Conservation (phyloP, 1,139 yeast genomes). For the Saccharomyces hybrid region DNA sequence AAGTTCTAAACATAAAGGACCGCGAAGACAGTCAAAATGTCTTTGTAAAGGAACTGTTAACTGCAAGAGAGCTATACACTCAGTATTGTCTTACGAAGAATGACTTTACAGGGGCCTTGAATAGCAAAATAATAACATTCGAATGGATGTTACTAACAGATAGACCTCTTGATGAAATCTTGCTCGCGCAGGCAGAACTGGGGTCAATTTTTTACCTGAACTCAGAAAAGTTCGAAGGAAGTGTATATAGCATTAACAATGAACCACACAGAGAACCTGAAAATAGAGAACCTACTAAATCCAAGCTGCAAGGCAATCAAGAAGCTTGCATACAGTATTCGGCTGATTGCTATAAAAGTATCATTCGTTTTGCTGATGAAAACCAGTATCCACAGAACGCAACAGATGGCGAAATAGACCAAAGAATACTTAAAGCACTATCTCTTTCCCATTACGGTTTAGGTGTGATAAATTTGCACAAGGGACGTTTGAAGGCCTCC, state of each 20-base stretch:
- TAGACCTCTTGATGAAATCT: slow-evolving; percentile 51
- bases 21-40: slow-evolving; percentile 46
- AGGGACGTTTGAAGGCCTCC: slow-evolving; percentile 39
- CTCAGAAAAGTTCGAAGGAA: slow-evolving; percentile 57
- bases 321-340: not conserved
- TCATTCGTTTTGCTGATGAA: slow-evolving; percentile 1
- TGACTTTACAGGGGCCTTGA: slow-evolving; percentile 53
- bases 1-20: not conserved
- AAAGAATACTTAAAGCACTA: slow-evolving; percentile 49
- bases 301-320: not conserved
- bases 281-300: not conserved
- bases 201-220: slow-evolving; percentile 65
- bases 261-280: not conserved
- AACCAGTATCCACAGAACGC: not conserved
- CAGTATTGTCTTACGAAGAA: slow-evolving; percentile 59
- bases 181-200: slow-evolving; percentile 60
- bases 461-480: slow-evolving; percentile 68
- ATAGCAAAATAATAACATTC: slow-evolving; percentile 56
- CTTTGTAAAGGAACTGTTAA: slow-evolving; percentile 64
- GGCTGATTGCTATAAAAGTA: not conserved
- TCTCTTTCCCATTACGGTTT: slow-evolving; percentile 78
- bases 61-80: slow-evolving; percentile 59
- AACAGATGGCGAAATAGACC: slow-evolving; percentile 26
- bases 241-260: slow-evolving; percentile 26
- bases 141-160: slow-evolving; percentile 71